phyloP scores from a whole-genome alignment of 352 stramenopile genomes.

The Thraustotheca clavata region DNA sequence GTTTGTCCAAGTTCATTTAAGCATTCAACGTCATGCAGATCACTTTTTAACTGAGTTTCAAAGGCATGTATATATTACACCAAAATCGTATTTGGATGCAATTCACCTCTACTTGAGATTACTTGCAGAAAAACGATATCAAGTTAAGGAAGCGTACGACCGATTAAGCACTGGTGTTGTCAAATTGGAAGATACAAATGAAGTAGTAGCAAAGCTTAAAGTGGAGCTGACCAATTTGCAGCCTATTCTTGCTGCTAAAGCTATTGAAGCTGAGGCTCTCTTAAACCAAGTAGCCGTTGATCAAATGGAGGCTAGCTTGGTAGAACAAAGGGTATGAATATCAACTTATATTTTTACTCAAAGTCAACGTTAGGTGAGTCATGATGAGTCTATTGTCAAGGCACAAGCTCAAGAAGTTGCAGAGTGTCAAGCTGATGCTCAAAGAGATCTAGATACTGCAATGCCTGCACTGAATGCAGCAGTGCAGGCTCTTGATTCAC shows the following conservation, averaged over 20 bases:
- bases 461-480: constrained; percentile 67
- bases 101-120: constrained; percentile 81
- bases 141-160: constrained; percentile 38
- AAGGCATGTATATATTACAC: constrained; percentile 53
- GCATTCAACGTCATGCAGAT: constrained; percentile 19
- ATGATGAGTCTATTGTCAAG: constrained; percentile 56
- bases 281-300: constrained; percentile 51
- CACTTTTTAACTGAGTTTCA: constrained; percentile 32
- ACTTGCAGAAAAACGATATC: constrained; percentile 41
- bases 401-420: constrained; percentile 53
- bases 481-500: constrained; percentile 59
- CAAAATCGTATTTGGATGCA: constrained; percentile 86
- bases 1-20: constrained; percentile 52
- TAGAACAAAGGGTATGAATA: constrained; percentile 36
- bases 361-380: constrained; percentile 10
- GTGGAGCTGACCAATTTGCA: constrained; percentile 81
- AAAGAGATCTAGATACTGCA: constrained; percentile 60
- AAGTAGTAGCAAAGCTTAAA: constrained; percentile 46
- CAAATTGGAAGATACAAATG: constrained; percentile 67
- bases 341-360: neutral
- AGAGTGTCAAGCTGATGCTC: constrained; percentile 55
- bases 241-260: constrained; percentile 52
- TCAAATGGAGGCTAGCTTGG: constrained; percentile 39
- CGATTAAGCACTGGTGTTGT: constrained; percentile 52
- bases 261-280: constrained; percentile 51